Percentiles rank a stretch among this genome's conserved stretches.
phyloP scores from a whole-genome alignment of 805 yeast species.

The Barnettozyma populi region DNA sequence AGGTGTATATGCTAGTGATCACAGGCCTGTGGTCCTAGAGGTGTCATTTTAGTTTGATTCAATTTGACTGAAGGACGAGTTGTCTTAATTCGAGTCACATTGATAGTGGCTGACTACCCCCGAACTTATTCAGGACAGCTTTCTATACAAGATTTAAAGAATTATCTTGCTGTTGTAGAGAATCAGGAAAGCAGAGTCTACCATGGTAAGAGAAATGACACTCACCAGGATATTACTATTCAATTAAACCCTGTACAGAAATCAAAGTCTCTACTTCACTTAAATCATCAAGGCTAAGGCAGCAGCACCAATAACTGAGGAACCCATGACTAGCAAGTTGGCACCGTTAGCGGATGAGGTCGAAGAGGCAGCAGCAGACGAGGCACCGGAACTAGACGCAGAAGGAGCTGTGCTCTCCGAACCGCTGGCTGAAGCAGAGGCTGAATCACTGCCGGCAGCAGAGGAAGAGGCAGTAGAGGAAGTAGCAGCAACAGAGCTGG shows the following conservation, averaged over 20 bases:
- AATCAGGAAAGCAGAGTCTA: no score
- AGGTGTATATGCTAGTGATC: conserved; percentile 35
- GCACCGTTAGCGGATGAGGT: conserved; percentile 7
- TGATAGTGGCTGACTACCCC: no score
- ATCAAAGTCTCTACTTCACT: neutral
- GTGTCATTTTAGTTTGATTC: conserved; percentile 3
- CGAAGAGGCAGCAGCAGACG: conserved; percentile 4
- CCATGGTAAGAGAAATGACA: no score
- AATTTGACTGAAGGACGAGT: no score
- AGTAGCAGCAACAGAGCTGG: conserved; percentile 6
- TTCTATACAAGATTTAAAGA: no score
- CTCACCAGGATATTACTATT: neutral
- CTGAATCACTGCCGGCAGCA: conserved; percentile 10
- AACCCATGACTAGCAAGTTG: conserved; percentile 6
- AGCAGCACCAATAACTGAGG: conserved; percentile 7
- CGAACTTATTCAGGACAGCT: no score
- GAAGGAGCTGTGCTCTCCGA: neutral
- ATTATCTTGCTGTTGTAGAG: no score
- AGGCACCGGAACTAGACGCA: conserved; percentile 3
- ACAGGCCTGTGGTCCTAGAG: conserved; percentile 39
- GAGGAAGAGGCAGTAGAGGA: conserved; percentile 9
- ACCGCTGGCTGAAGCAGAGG: conserved; percentile 6
- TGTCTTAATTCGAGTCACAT: no score
- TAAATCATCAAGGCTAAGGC: conserved; percentile 6
- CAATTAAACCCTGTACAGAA: neutral